A percentile compares a stretch with the other conserved stretches of the same genome.
Conservation (phyloP, 2,329 filamentous ascomycete genomes). For the Stagonosporopsis vannaccii region DNA sequence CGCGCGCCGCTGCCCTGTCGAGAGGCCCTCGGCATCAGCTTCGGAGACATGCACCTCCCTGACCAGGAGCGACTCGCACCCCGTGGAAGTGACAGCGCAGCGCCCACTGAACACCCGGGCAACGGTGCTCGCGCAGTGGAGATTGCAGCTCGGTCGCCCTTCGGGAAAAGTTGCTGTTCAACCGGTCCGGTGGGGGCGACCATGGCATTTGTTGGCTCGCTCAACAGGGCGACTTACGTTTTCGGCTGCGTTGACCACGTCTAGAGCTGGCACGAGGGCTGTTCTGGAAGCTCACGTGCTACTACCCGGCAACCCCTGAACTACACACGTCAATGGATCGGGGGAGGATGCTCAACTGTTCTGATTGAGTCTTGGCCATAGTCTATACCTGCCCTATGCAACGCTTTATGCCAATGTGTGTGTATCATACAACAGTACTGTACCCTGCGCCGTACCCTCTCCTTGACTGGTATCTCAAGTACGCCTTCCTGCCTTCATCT, state of each 20-base stretch:
- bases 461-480: conserved; percentile 53
- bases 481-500: conserved; percentile 85
- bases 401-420: conserved; percentile 4
- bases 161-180: conserved; percentile 11
- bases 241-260: conserved; percentile 9
- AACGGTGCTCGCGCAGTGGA: conserved; percentile 12
- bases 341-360: background rate
- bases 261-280: background rate
- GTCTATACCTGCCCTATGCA: conserved; percentile 13
- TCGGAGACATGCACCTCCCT: conserved; percentile 12
- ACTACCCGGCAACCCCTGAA: conserved; percentile 5
- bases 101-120: conserved; percentile 13
- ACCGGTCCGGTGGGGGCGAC: background rate
- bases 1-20: conserved; percentile 15
- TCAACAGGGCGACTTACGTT: conserved; percentile 12
- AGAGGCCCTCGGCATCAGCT: background rate
- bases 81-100: conserved; percentile 15
- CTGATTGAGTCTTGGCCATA: background rate
- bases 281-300: conserved; percentile 13
- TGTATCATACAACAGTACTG: conserved; percentile 47
- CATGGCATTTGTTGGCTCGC: conserved; percentile 4
- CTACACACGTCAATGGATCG: background rate
- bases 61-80: conserved; percentile 5
- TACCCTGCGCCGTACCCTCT: conserved; percentile 47
- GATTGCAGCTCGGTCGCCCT: conserved; percentile 1